phyloP scores from a whole-genome alignment of 331 rosid species.

The Dryas integrifolia region DNA sequence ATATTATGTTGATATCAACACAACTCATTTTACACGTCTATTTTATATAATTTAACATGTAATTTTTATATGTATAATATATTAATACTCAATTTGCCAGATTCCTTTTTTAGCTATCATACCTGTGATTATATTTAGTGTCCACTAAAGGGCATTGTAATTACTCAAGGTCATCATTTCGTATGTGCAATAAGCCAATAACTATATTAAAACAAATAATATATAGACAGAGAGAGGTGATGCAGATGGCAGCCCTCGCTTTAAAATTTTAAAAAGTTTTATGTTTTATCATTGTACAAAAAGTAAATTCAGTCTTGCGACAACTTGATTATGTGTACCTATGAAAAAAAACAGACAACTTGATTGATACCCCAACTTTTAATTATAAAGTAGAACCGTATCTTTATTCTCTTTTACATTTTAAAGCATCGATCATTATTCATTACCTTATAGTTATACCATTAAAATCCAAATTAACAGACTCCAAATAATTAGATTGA shows the following conservation, averaged over 20 bases:
- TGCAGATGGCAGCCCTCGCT: not conserved
- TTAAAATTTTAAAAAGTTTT: not conserved
- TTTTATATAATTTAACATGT: too few relatives aligned
- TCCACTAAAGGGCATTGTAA: not conserved
- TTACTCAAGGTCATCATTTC: conserved; percentile 1
- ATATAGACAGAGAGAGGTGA: not conserved
- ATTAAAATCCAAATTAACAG: not conserved
- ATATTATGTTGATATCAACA: too few relatives aligned
- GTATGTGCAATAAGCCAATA: not conserved
- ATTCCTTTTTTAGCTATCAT: not conserved
- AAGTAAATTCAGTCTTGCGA: conserved; percentile 5
- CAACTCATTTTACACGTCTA: too few relatives aligned
- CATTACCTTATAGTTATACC: not conserved
- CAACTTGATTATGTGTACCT: conserved; percentile 16
- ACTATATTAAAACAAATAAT: not conserved
- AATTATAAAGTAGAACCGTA: conserved; percentile 3
- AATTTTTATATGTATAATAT: too few relatives aligned
- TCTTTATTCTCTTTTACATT: not conserved
- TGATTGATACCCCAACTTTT: conserved; percentile 21
- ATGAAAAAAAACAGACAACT: conserved; percentile 16
- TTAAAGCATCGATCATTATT: not conserved
- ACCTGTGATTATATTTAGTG: not conserved
- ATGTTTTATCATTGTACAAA: conserved; percentile 8
- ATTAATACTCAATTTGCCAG: not conserved
- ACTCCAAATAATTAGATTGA: not conserved